Percentiles rank a stretch among this genome's conserved stretches.
Evolutionary conservation across 2,329 filamentous ascomycete species (phyloP).

Genomic region (Phaeosphaeria sp.): DNA sequence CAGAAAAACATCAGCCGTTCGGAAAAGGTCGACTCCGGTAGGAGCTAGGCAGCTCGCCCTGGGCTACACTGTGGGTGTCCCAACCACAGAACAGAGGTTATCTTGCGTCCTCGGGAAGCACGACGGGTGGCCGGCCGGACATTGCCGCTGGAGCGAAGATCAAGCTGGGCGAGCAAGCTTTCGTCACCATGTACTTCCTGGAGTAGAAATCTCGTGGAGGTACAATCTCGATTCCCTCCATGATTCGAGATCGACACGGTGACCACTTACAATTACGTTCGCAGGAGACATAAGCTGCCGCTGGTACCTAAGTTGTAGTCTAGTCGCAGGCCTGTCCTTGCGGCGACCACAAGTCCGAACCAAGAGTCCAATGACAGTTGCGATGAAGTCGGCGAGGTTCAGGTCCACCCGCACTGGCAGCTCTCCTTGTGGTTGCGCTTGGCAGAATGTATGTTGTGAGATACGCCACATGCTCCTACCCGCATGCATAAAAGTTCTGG

Average conservation of each 20-base stretch:
- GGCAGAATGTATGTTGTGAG: slow-evolving; percentile 21
- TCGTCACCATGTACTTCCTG: not conserved
- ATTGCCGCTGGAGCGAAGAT: not conserved
- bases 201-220: not conserved
- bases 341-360: not conserved
- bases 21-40: no score
- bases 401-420: slow-evolving; percentile 28
- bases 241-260: not conserved
- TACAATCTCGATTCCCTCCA: not conserved
- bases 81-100: no score
- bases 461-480: slow-evolving; percentile 27
- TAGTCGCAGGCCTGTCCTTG: slow-evolving; percentile 7
- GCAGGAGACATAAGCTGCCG: not conserved
- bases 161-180: not conserved
- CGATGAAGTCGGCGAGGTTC: slow-evolving; percentile 37
- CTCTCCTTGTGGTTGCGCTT: slow-evolving; percentile 22
- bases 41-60: no score
- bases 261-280: not conserved
- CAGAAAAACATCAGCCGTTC: no score
- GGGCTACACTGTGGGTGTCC: no score
- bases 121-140: not conserved
- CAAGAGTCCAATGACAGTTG: not conserved
- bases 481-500: slow-evolving; percentile 16
- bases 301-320: not conserved
- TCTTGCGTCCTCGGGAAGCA: no score